Percentiles rank a stretch among this genome's conserved stretches.
phyloP scores from a whole-genome alignment of 345 rosid genomes.

The Theobroma cacao region DNA sequence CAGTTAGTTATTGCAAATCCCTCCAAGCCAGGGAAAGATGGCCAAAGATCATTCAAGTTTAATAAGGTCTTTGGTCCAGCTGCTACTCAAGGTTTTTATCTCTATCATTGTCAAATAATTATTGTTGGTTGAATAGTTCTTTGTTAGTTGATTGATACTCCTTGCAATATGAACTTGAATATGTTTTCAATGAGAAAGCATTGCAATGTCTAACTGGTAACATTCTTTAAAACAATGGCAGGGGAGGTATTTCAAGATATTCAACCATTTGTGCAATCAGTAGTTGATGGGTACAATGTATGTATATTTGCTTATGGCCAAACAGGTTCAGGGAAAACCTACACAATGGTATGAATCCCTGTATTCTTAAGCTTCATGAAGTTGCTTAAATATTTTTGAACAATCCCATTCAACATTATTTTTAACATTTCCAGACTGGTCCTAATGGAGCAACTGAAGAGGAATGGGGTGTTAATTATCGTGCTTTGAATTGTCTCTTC shows the following conservation, averaged over 20 bases:
- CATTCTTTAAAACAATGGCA: constrained; percentile 34
- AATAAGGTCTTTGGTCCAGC: constrained; percentile 69
- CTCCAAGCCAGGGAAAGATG: constrained; percentile 74
- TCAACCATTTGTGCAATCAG: constrained; percentile 70
- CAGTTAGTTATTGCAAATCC: constrained; percentile 70
- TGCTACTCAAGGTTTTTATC: constrained; percentile 74
- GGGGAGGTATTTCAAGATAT: constrained; percentile 75
- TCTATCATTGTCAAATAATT: neutral
- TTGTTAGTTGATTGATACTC: neutral
- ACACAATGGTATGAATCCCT: constrained; percentile 65
- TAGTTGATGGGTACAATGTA: constrained; percentile 81
- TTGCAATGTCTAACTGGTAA: constrained; percentile 14
- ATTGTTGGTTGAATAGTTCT: neutral
- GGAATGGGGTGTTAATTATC: constrained; percentile 86
- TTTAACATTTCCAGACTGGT: constrained; percentile 51
- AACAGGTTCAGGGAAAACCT: constrained; percentile 95
- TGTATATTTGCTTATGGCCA: constrained; percentile 99
- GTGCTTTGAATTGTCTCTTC: constrained; percentile 84
- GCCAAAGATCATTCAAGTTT: constrained; percentile 62
- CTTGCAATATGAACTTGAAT: constrained; percentile 3
- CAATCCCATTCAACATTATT: constrained; percentile 6
- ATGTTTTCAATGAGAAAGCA: constrained; percentile 2
- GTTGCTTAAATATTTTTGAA: neutral
- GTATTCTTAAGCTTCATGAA: neutral
- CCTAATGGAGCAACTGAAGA: constrained; percentile 61